These are phyloP conservation scores for Paraglomus brasilianum DNA, from an alignment of 192 early-diverging fungal genomes.

Conservation along the genomic window DNA sequence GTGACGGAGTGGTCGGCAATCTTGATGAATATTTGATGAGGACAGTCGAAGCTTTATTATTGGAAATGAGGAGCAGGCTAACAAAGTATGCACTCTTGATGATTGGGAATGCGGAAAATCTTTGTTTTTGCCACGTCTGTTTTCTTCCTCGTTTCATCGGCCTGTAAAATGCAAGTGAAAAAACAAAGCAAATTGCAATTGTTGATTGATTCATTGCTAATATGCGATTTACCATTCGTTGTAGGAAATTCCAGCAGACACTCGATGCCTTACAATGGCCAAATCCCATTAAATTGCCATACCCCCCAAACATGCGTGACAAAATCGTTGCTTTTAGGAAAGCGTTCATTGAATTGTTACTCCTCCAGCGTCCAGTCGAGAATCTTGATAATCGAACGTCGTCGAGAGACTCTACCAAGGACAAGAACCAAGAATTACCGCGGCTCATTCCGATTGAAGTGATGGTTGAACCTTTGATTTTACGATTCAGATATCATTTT, in stretches of 20 bases:
- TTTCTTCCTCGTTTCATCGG: too few relatives aligned
- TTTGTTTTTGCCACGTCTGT: too few relatives aligned
- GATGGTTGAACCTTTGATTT: constrained; percentile 58
- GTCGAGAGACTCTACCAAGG: constrained; percentile 16
- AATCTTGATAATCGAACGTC: constrained; percentile 19
- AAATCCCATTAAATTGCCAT: constrained; percentile 35
- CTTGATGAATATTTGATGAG: constrained; percentile 38
- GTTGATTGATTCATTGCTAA: constrained; percentile 27
- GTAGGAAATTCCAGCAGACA: constrained; percentile 43
- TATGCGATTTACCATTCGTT: background rate
- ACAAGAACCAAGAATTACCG: constrained; percentile 29
- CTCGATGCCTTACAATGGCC: constrained; percentile 46
- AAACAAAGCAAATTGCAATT: background rate
- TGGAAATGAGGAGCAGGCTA: constrained; percentile 45
- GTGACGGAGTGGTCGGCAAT: constrained; percentile 29
- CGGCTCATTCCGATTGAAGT: constrained; percentile 52
- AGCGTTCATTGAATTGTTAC: constrained; percentile 38
- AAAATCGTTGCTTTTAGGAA: constrained; percentile 35
- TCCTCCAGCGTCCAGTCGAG: constrained; percentile 40
- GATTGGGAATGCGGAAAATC: too few relatives aligned
- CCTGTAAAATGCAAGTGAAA: background rate
- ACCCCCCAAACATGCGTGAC: constrained; percentile 9
- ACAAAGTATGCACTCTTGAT: constrained; percentile 39
- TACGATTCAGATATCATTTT: constrained; percentile 75
- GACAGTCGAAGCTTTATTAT: constrained; percentile 40